These are phyloP conservation scores for Penicillium nucicola DNA, from an alignment of 495 filamentous ascomycete species.

Conservation along the genomic window DNA sequence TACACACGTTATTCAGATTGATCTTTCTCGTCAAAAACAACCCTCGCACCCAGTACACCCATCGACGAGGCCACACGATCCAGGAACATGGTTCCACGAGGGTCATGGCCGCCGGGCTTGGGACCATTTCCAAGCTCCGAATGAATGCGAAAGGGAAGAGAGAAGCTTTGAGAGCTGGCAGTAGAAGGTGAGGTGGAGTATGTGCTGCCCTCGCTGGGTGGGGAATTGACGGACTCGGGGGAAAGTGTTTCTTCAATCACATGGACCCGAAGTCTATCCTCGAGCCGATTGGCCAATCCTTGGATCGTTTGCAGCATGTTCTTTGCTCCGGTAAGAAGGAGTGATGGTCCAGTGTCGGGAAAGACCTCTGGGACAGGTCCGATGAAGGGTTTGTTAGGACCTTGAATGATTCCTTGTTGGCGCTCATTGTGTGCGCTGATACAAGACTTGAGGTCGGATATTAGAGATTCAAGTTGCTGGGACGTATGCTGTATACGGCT, in stretches of 20 bases:
- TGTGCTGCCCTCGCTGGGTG: constrained; percentile 9
- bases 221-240: constrained; percentile 7
- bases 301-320: constrained; percentile 16
- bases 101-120: constrained; percentile 17
- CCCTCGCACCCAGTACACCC: constrained; percentile 27
- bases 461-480: constrained; percentile 5
- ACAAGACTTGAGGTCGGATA: constrained; percentile 16
- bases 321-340: constrained; percentile 24
- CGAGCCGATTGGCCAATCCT: constrained; percentile 12
- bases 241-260: constrained; percentile 13
- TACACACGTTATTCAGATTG: too few relatives aligned
- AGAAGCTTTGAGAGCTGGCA: not conserved
- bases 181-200: constrained; percentile 4
- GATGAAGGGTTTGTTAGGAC: constrained; percentile 17
- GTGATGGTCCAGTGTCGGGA: constrained; percentile 27
- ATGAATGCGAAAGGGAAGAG: constrained; percentile 25
- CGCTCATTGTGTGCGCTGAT: constrained; percentile 24
- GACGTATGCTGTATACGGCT: constrained; percentile 20
- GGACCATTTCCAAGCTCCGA: constrained; percentile 29
- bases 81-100: constrained; percentile 30
- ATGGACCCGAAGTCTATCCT: constrained; percentile 9
- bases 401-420: constrained; percentile 23
- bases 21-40: not conserved
- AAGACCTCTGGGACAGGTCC: constrained; percentile 23
- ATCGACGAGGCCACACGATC: constrained; percentile 40